Evolutionary conservation across 2,329 filamentous ascomycete genomes (phyloP).

Genomic region (Parasarocladium wereldwijsianum): DNA sequence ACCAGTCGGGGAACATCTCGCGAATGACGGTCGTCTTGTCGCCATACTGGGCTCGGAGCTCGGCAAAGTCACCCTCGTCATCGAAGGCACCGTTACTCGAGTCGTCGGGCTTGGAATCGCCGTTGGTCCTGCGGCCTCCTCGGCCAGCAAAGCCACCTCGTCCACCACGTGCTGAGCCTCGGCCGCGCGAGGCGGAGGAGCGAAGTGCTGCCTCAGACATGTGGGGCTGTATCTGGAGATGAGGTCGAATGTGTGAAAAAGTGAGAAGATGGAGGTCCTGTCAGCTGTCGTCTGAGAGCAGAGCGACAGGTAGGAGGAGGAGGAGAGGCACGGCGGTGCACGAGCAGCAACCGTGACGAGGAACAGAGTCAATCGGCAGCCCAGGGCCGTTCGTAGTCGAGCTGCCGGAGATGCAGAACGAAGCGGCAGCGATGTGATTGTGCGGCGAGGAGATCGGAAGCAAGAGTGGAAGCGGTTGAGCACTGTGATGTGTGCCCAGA

Average conservation of each 20-base stretch:
- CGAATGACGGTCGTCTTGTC: slow-evolving; percentile 67
- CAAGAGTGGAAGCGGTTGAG: slow-evolving; percentile 3
- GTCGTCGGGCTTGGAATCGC: slow-evolving; percentile 46
- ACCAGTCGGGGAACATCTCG: slow-evolving; percentile 93
- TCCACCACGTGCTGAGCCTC: slow-evolving; percentile 79
- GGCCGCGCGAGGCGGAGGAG: slow-evolving; percentile 70
- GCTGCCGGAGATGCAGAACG: slow-evolving; percentile 2
- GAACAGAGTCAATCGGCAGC: slow-evolving; percentile 3
- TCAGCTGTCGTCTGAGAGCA: slow-evolving; percentile 23
- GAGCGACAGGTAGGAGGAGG: slow-evolving; percentile 6
- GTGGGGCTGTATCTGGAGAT: slow-evolving; percentile 19
- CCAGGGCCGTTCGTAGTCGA: too few species aligned
- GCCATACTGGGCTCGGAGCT: slow-evolving; percentile 83
- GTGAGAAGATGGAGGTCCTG: slow-evolving; percentile 17
- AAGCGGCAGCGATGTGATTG: slow-evolving; percentile 4
- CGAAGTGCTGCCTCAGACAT: slow-evolving; percentile 95
- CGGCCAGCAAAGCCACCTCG: slow-evolving; percentile 61
- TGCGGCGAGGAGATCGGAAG: slow-evolving; percentile 8
- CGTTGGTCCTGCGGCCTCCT: slow-evolving; percentile 61
- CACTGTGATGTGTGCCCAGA: slow-evolving; percentile 3
- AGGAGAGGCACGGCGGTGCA: slow-evolving; percentile 6
- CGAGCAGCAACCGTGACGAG: slow-evolving; percentile 4
- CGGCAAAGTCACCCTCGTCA: slow-evolving; percentile 81
- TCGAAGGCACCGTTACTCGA: slow-evolving; percentile 45
- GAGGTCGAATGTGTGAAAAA: slow-evolving; percentile 11